Conservation (phyloP, 768 basidiomycete species). For the Tephrocybe sp. region DNA sequence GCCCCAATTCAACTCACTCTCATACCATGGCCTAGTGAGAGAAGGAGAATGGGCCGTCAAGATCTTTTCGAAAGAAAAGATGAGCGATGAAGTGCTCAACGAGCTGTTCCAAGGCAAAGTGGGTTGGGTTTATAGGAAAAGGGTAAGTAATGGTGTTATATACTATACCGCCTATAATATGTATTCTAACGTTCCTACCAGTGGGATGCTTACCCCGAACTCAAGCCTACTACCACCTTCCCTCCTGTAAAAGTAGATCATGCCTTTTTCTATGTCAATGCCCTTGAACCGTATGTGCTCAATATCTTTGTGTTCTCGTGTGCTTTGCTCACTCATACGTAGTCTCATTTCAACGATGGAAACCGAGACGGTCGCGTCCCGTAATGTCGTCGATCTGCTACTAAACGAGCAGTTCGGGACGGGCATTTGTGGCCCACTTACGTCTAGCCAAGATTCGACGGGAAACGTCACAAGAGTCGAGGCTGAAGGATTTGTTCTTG, state of each 20-base stretch:
- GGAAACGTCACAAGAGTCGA: conserved; percentile 2
- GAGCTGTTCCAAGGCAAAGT: conserved; percentile 65
- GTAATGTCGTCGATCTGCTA: conserved; percentile 81
- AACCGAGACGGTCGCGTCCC: conserved; percentile 80
- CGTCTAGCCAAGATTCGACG: conserved; percentile 21
- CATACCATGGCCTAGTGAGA: conserved; percentile 67
- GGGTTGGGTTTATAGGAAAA: conserved; percentile 82
- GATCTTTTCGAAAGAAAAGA: conserved; percentile 71
- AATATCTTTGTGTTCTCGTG: conserved; percentile 1
- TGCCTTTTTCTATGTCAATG: conserved; percentile 89
- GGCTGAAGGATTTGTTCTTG: conserved; percentile 51
- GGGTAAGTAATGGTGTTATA: conserved; percentile 39
- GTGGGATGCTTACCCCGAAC: conserved; percentile 82
- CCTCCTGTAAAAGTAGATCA: conserved; percentile 77
- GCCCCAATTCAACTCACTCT: conserved; percentile 86
- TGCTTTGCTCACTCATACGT: conserved; percentile 7
- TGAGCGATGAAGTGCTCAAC: conserved; percentile 72
- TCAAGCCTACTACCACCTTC: conserved; percentile 65
- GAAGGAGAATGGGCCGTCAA: conserved; percentile 76
- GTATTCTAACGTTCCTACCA: conserved; percentile 22
- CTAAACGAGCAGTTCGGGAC: conserved; percentile 70
- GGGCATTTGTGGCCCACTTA: conserved; percentile 61
- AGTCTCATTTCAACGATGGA: conserved; percentile 94
- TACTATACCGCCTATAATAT: not conserved
- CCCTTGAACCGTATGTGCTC: conserved; percentile 79